These are phyloP conservation scores for Starmerella stigmatis DNA, from an alignment of 805 yeast species.

Conservation along the genomic window DNA sequence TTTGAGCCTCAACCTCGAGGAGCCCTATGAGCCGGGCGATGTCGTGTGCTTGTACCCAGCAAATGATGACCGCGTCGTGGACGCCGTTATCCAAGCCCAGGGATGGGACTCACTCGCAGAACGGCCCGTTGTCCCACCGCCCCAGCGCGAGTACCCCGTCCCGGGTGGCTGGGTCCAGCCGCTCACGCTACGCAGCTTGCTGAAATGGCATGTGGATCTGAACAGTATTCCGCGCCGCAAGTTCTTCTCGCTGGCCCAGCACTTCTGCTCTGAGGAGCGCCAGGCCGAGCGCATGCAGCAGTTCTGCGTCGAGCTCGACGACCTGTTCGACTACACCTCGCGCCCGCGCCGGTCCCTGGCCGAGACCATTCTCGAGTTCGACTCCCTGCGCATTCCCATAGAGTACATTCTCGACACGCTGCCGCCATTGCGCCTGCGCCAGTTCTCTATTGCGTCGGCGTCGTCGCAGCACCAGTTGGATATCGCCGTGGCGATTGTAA, in stretches of 20 bases:
- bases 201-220: slow-evolving; percentile 74
- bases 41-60: slow-evolving; percentile 65
- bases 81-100: slow-evolving; percentile 54
- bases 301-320: slow-evolving; percentile 67
- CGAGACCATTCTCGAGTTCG: slow-evolving; percentile 77
- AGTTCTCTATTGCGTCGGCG: slow-evolving; percentile 71
- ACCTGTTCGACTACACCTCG: slow-evolving; percentile 80
- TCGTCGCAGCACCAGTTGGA: slow-evolving; percentile 9
- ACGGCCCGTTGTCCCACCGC: slow-evolving; percentile 28
- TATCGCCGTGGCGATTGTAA: slow-evolving; percentile 62
- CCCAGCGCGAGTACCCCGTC: background rate
- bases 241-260: slow-evolving; percentile 64
- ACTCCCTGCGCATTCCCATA: slow-evolving; percentile 61
- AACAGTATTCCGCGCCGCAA: slow-evolving; percentile 73
- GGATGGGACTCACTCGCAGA: slow-evolving; percentile 70
- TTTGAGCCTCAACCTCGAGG: slow-evolving; percentile 31
- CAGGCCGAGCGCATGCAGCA: slow-evolving; percentile 70
- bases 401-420: slow-evolving; percentile 65
- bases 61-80: slow-evolving; percentile 56
- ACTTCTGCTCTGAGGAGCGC: slow-evolving; percentile 58
- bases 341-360: slow-evolving; percentile 80
- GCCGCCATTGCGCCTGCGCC: slow-evolving; percentile 69
- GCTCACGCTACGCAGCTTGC: slow-evolving; percentile 58
- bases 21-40: slow-evolving; percentile 62
- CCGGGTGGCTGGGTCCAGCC: slow-evolving; percentile 29